Evolutionary conservation across 1,284 basidiomycete species (phyloP), one percentile per base, ranked within the genome.

Genomic region (Melampsora larici-populina): DNA sequence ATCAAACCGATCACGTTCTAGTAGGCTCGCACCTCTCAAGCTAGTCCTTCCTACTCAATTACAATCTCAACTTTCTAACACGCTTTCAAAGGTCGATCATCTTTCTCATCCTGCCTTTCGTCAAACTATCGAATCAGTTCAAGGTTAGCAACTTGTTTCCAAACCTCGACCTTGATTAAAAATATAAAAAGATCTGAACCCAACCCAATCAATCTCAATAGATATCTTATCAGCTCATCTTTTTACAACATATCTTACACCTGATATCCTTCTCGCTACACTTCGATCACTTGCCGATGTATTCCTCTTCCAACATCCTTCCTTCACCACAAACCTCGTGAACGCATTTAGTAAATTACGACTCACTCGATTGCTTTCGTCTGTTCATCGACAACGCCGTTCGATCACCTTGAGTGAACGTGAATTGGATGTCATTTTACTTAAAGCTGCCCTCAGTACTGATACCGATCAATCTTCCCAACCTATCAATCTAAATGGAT

Each of bases 191-290:
- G 36, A 21, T 26, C 26, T 62, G 55, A 71, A 40, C 29, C n/a
- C 31, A 36, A 9, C 17, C 9, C 49, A 31, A 21, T 71, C 29
- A 18, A 24, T 8, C 17, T 26, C n/a, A 36, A 17, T 24, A 76
- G 74, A 76, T 43, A 68, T 69, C 26, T 58, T 76, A n/a, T 76
- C 74, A 31, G 58, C 67, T 31, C 66, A 76, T 36, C 33, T 76
- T 5, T 76, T 76, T 26, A 62, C 74, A 4, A 69, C 36, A n/a
- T 69, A 76, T 63, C 74, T 76, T 4, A 69, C 65, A 5, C 51
- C 66, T 18, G 65, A 76, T 15, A 68, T 69, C 13, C 46, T 76
- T 4, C 66, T 51, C 11, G 63, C 36, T 8, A 69, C 74, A 3
- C 18, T 76, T 4, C 29, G 36, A 26, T 51, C 51, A 18, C 11